A percentile compares a stretch with the other conserved stretches of the same genome.
These are phyloP conservation scores for Malus fusca DNA, from an alignment of 306 rosid species.

Conservation along the genomic window DNA sequence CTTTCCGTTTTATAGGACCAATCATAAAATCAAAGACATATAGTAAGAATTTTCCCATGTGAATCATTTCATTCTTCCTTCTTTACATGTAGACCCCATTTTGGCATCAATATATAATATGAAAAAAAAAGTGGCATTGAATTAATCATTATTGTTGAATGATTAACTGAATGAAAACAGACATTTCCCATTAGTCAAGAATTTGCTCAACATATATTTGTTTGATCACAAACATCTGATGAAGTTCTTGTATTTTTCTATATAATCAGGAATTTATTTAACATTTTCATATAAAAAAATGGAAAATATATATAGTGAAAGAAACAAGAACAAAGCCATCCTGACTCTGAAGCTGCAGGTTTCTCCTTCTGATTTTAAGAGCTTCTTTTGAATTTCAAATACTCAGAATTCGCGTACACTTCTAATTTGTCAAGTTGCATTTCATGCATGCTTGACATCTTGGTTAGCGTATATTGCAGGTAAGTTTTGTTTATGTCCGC, in stretches of 20 bases:
- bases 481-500: conserved; percentile 3
- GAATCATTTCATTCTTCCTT: neutral
- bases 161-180: neutral
- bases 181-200: neutral
- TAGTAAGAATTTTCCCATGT: neutral
- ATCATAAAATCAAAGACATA: neutral
- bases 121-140: neutral
- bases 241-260: neutral
- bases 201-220: neutral
- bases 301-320: neutral
- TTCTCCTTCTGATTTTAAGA: neutral
- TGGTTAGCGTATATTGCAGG: conserved; percentile 12
- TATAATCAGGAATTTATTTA: neutral
- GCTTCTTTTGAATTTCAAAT: conserved; percentile 27
- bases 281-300: neutral
- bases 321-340: neutral
- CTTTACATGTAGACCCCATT: neutral
- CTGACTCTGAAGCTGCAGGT: conserved; percentile 1
- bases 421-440: conserved; percentile 39
- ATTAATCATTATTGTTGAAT: neutral
- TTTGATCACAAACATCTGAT: neutral
- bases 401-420: conserved; percentile 9
- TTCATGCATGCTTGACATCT: neutral
- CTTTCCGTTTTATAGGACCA: neutral
- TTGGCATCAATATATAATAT: neutral